Evolutionary conservation across 495 filamentous ascomycete genomes (phyloP).

Genomic region (Halenospora varia): DNA sequence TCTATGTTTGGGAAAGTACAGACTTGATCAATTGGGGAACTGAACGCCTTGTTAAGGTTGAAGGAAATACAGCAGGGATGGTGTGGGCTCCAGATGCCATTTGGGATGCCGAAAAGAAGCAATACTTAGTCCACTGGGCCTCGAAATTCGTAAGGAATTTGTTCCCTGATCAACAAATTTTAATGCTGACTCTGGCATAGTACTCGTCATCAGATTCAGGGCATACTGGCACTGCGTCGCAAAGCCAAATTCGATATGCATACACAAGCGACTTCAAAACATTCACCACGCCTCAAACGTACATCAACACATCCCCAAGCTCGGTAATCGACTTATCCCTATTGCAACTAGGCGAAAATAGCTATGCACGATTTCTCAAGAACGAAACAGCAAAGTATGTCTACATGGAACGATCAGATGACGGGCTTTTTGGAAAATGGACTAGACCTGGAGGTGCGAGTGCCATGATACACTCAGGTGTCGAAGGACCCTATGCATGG

Average conservation of each 20-base stretch:
- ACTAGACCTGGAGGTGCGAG: conserved; percentile 38
- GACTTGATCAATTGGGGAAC: conserved; percentile 44
- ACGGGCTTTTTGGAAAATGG: conserved; percentile 48
- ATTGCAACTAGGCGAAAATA: conserved; percentile 32
- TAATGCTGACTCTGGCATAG: too few species aligned
- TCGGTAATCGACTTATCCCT: conserved; percentile 32
- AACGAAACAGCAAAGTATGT: conserved; percentile 48
- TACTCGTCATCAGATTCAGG: conserved; percentile 23
- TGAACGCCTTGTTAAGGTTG: conserved; percentile 44
- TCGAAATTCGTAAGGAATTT: conserved; percentile 44
- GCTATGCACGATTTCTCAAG: conserved; percentile 48
- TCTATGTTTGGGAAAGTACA: conserved; percentile 50
- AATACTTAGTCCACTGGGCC: conserved; percentile 51
- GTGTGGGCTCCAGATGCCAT: conserved; percentile 53
- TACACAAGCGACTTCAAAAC: conserved; percentile 29
- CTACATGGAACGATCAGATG: conserved; percentile 41
- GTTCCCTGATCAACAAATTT: too few species aligned
- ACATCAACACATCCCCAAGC: conserved; percentile 22
- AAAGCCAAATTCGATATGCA: conserved; percentile 29
- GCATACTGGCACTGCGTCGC: conserved; percentile 23
- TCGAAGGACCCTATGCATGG: conserved; percentile 47
- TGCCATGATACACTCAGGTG: conserved; percentile 38
- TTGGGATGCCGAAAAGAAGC: conserved; percentile 44
- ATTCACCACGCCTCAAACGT: conserved; percentile 15
- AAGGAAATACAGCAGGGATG: conserved; percentile 48